These are phyloP conservation scores for Myriosclerotinia duriaeana DNA, from an alignment of 2,329 filamentous ascomycete genomes.

Conservation along the genomic window DNA sequence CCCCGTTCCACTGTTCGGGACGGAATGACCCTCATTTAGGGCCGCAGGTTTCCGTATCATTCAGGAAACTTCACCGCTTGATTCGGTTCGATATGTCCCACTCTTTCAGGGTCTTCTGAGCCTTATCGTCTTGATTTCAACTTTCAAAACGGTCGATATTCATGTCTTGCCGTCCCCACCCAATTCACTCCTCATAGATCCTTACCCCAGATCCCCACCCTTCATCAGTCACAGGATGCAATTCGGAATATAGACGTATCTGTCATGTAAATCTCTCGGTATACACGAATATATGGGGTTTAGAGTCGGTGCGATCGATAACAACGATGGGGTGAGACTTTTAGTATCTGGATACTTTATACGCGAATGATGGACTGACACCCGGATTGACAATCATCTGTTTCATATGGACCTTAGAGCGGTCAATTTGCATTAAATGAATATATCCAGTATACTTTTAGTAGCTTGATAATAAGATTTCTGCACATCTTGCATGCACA, in stretches of 20 bases:
- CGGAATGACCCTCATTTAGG: constrained; percentile 17
- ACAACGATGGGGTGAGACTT: background rate
- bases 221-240: background rate
- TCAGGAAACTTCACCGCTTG: constrained; percentile 1
- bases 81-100: background rate
- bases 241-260: background rate
- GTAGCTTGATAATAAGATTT: background rate
- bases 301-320: background rate
- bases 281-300: background rate
- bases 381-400: background rate
- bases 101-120: constrained; percentile 3
- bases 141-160: background rate
- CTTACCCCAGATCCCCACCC: background rate
- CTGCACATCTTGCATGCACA: background rate
- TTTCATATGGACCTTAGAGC: background rate
- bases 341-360: background rate
- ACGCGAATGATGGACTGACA: background rate
- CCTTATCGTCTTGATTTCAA: constrained; percentile 2
- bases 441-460: background rate
- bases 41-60: constrained; percentile 4
- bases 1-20: constrained; percentile 1
- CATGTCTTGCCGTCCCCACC: background rate
- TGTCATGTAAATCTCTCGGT: background rate
- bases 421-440: background rate
- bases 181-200: background rate